phyloP scores from a whole-genome alignment of 140 eudicot genomes.

The Ambrosia hybrid region DNA sequence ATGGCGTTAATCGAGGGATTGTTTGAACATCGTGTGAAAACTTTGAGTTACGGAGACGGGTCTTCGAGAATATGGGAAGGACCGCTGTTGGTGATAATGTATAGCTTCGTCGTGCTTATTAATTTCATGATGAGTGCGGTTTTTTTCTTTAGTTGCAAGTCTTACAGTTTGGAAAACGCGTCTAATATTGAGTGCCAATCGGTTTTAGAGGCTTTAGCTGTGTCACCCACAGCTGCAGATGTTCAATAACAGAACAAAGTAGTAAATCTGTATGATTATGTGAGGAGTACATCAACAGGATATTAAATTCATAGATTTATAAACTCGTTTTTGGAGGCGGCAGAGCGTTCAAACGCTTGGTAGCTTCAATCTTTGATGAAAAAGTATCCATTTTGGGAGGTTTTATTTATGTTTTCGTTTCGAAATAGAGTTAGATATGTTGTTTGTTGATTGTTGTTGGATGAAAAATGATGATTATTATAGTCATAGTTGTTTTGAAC shows the following conservation, averaged over 20 bases:
- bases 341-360: slow-evolving; percentile 13
- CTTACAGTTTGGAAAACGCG: slow-evolving; percentile 61
- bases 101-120: slow-evolving; percentile 82
- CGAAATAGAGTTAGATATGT: slow-evolving; percentile 24
- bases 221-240: slow-evolving; percentile 33
- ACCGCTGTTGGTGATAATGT: slow-evolving; percentile 88
- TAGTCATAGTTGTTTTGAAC: background rate
- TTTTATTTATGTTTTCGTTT: slow-evolving; percentile 1
- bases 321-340: slow-evolving; percentile 15
- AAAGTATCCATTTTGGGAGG: slow-evolving; percentile 11
- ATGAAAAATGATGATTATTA: background rate
- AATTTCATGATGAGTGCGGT: slow-evolving; percentile 91
- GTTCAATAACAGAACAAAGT: slow-evolving; percentile 28
- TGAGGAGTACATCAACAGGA: background rate
- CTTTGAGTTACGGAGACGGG: slow-evolving; percentile 91
- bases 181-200: slow-evolving; percentile 59
- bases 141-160: slow-evolving; percentile 83
- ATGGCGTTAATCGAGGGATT: slow-evolving; percentile 85
- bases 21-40: slow-evolving; percentile 98
- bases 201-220: slow-evolving; percentile 59
- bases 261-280: slow-evolving; percentile 20
- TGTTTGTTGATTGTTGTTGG: slow-evolving; percentile 25
- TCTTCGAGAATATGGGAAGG: slow-evolving; percentile 99
- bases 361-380: slow-evolving; percentile 25
- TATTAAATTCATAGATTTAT: background rate